A percentile compares a stretch with the other conserved stretches of the same genome.
These are phyloP conservation scores for Suillus bovinus DNA, from an alignment of 768 basidiomycete genomes.

Conservation along the genomic window DNA sequence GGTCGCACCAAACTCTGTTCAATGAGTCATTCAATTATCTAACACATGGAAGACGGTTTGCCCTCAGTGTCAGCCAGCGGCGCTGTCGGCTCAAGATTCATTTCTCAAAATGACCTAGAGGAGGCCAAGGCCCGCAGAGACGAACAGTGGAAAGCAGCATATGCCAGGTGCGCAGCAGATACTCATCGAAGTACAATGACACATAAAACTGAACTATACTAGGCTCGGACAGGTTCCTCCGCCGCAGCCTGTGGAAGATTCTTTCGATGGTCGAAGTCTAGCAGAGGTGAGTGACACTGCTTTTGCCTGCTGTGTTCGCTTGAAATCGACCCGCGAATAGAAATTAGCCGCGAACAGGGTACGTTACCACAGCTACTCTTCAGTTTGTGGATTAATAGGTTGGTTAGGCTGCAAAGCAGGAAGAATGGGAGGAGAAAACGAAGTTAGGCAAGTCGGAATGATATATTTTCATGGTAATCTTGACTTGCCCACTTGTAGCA, in stretches of 20 bases:
- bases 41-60: constrained; percentile 61
- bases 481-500: constrained; percentile 42
- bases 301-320: constrained; percentile 6
- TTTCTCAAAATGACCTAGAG: constrained; percentile 79
- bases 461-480: constrained; percentile 8
- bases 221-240: constrained; percentile 88
- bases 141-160: constrained; percentile 89
- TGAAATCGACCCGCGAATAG: constrained; percentile 38
- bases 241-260: constrained; percentile 70
- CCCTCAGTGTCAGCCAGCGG: constrained; percentile 71
- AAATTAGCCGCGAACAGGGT: constrained; percentile 91
- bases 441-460: constrained; percentile 53
- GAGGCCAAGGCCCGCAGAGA: constrained; percentile 68
- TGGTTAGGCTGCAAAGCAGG: constrained; percentile 78
- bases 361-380: constrained; percentile 23
- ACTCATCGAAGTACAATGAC: not conserved
- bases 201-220: constrained; percentile 12
- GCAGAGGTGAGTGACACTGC: constrained; percentile 67
- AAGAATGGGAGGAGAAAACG: constrained; percentile 91
- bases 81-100: constrained; percentile 77
- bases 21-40: not conserved
- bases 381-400: constrained; percentile 13
- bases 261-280: constrained; percentile 81
- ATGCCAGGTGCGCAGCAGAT: constrained; percentile 59
- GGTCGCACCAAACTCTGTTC: no score